Conservation (phyloP, 352 stramenopile genomes). For the Phytopythium kandeliae region DNA sequence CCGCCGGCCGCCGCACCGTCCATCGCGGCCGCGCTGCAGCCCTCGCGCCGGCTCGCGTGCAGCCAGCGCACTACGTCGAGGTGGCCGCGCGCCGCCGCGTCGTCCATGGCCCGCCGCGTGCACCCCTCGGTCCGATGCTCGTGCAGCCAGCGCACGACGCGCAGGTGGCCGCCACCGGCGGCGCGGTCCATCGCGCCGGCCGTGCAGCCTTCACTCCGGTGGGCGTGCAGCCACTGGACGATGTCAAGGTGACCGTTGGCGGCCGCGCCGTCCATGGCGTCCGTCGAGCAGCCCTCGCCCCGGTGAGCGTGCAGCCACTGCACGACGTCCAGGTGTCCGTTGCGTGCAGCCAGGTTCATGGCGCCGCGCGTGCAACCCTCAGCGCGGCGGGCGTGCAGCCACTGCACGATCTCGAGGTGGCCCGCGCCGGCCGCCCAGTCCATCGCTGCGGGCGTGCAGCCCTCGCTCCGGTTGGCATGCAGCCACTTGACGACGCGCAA, state of each 20-base stretch:
- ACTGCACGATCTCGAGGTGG: slow-evolving; percentile 3
- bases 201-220: not conserved
- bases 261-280: slow-evolving; percentile 9
- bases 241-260: slow-evolving; percentile 4
- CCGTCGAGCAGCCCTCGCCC: slow-evolving; percentile 2
- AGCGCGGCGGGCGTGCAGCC: slow-evolving; percentile 2
- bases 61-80: slow-evolving; percentile 25
- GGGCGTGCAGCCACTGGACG: slow-evolving; percentile 1
- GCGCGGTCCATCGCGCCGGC: slow-evolving; percentile 26
- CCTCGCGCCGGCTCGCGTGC: slow-evolving; percentile 18
- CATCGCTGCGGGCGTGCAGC: slow-evolving; percentile 9
- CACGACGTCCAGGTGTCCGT: slow-evolving; percentile 43
- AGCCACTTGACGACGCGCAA: slow-evolving; percentile 9
- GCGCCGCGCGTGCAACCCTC: slow-evolving; percentile 13
- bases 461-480: slow-evolving; percentile 10
- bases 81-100: slow-evolving; percentile 22
- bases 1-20: slow-evolving; percentile 18
- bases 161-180: slow-evolving; percentile 20
- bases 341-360: slow-evolving; percentile 50
- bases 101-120: slow-evolving; percentile 23
- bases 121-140: slow-evolving; percentile 17
- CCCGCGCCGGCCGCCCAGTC: slow-evolving; percentile 3
- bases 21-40: slow-evolving; percentile 25
- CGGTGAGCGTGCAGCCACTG: slow-evolving; percentile 13
- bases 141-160: slow-evolving; percentile 30